Conservation (phyloP, 306 rosid species). For the Leucaena leucocephala region DNA sequence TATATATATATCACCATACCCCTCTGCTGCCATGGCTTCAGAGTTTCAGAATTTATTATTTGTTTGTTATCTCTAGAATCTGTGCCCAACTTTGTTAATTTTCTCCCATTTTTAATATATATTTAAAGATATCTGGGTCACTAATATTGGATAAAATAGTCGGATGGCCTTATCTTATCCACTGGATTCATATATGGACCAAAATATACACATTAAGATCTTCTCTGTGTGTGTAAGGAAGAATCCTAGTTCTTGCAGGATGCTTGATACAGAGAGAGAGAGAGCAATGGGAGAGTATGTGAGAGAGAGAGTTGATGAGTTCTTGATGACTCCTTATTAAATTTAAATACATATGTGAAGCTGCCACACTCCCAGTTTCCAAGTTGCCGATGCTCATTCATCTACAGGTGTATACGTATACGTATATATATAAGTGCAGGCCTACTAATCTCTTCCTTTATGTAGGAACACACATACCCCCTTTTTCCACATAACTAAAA, state of each 20-base stretch:
- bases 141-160: background rate
- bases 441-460: background rate
- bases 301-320: background rate
- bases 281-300: too few relatives aligned
- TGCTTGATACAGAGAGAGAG: too few relatives aligned
- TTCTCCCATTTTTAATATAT: background rate
- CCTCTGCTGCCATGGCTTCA: background rate
- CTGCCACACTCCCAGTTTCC: background rate
- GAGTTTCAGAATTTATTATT: background rate
- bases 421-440: background rate
- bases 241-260: too few relatives aligned
- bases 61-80: background rate
- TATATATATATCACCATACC: background rate
- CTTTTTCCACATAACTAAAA: too few relatives aligned
- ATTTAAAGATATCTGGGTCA: too few relatives aligned
- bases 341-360: too few relatives aligned
- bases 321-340: background rate
- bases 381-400: background rate
- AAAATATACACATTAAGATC: too few relatives aligned
- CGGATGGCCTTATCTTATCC: background rate
- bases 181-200: background rate
- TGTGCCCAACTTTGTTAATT: background rate
- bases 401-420: background rate
- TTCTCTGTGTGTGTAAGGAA: too few relatives aligned
- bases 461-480: background rate